Base-by-base conservation (phyloP, 352 stramenopile species). In the Globisporangium perplexum region DNA sequence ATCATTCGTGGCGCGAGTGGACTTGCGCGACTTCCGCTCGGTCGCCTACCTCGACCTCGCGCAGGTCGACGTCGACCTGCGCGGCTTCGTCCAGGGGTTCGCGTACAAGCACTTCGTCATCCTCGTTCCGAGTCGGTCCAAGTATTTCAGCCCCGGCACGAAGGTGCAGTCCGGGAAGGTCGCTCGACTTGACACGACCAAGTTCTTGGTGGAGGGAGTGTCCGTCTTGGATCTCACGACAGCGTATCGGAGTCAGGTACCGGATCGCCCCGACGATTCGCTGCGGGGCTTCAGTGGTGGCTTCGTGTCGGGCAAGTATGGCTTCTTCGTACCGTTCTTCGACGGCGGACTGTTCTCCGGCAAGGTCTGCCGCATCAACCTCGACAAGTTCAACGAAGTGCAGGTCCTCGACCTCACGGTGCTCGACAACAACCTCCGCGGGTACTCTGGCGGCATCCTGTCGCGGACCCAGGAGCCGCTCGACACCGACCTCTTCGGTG, bases 291-390 rank as follows among this genome's bases (percentile, higher is more conserved):
- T 93, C 49, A 68, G 59, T 22, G 76, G 73, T 5, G 82, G 77
- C 30, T 62, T 86, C 10, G 80, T 79, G 0, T 90, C 82, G 2
- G 82, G 82, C 23, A 87, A 90, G 55, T 93, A 90, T 53, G 82
- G 76, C 8, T 89, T 88, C 58, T 88, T 93, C 51, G 66, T 88
- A 24, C 82, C 82, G 6, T 89, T 75, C 56, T 93, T 89, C 42
- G 82, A 89, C 30, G 82, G 82, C 22, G 62, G 55, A 4, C 60
- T 56, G 0, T 87, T 86, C 59, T 88, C 79, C 1, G 82, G 82
- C 7, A 90, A 86, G 43, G 62, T 93, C 14, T 90, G 81, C 24
- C 71, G 82, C 50, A 81, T 90, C 59, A 93, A 90, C 41, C 60
- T 93, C 1, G 73, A 88, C 24, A 90, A 72, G 33, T 93, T 90